A percentile compares a stretch with the other conserved stretches of the same genome.
These are phyloP conservation scores for Claviceps lovelessii DNA, from an alignment of 2,329 filamentous ascomycete species.

Conservation along the genomic window DNA sequence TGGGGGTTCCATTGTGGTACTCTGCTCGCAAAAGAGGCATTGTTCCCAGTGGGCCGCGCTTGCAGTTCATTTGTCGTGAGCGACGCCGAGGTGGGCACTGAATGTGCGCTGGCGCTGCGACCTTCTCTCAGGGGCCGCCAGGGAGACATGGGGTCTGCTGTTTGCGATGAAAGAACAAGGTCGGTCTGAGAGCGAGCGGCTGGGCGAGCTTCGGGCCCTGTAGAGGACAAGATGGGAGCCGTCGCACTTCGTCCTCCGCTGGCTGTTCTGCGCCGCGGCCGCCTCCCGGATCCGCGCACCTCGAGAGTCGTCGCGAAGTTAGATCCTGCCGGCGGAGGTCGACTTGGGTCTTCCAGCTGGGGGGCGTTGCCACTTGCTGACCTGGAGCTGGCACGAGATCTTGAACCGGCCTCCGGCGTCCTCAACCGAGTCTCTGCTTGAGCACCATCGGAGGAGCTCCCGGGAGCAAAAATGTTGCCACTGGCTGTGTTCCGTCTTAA, in stretches of 20 bases:
- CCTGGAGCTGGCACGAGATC: constrained; percentile 30
- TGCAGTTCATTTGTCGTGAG: constrained; percentile 12
- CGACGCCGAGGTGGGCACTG: constrained; percentile 14
- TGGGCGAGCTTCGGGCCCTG: constrained; percentile 29
- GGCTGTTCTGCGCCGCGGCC: constrained; percentile 33
- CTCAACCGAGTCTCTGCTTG: constrained; percentile 15
- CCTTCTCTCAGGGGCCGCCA: constrained; percentile 28
- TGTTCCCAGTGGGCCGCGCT: constrained; percentile 7
- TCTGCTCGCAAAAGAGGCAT: constrained; percentile 25
- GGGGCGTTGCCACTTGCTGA: constrained; percentile 29
- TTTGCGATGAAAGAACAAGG: constrained; percentile 31
- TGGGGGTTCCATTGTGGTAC: constrained; percentile 15
- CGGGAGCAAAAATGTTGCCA: constrained; percentile 29
- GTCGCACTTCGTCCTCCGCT: constrained; percentile 43
- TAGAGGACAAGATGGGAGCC: constrained; percentile 27
- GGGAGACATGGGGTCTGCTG: constrained; percentile 21
- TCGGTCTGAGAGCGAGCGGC: constrained; percentile 53
- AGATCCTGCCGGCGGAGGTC: constrained; percentile 28
- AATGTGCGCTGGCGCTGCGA: constrained; percentile 26
- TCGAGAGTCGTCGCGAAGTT: constrained; percentile 15
- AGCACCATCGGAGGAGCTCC: constrained; percentile 11
- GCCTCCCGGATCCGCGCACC: constrained; percentile 15
- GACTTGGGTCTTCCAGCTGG: constrained; percentile 32
- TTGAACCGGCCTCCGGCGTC: constrained; percentile 15
- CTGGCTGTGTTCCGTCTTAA: constrained; percentile 14